Base-by-base conservation (phyloP, 345 rosid genomes). In the Mangifera indica region DNA sequence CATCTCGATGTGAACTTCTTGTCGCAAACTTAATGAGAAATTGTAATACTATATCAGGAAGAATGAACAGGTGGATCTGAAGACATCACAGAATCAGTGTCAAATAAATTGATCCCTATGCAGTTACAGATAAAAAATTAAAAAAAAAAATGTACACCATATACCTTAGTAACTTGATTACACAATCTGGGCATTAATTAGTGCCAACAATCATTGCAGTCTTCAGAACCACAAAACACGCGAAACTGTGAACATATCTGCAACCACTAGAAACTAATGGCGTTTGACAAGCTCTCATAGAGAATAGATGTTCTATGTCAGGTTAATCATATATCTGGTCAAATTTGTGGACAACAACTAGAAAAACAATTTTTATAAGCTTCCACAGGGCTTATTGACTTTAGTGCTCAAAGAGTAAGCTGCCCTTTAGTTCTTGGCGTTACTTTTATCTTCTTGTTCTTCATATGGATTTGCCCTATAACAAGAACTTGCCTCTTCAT, bases 401-500 rank as follows among this genome's bases (percentile, higher is more conserved):
- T n/a, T 53, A 74, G 45, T 72, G 74, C 62, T 87, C 81, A 91
- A 34, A 95, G 87, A 75, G 91, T 88, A 62, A 95, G 96, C 72
- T 77, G 90, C 59, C 83, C 87, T 63, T 82, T 81, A 76, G n/a
- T 81, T 86, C 79, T 83, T 87, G 76, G 70, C 75, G n/a, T n/a
- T n/a, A n/a, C 82, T 83, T 73, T 74, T 78, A 60, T 86, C 93
- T 51, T 80, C 95, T 63, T 81, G 90, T 64, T 81, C 95, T 29
- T 87, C 93, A 48, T 76, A 74, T 55, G 90, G 76, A 75, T 80
- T 87, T 64, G 74, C 88, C 70, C 89, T 83, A 67, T 81, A 90
- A 72, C 73, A 80, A 8, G 97, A 92, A 73, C 90, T 87, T 44
- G 98, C 95, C 84, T 92, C 97, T 59, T 92, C 98, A 34, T 87